phyloP scores from a whole-genome alignment of 768 basidiomycete genomes.

The Podaxis mareebaensis region DNA sequence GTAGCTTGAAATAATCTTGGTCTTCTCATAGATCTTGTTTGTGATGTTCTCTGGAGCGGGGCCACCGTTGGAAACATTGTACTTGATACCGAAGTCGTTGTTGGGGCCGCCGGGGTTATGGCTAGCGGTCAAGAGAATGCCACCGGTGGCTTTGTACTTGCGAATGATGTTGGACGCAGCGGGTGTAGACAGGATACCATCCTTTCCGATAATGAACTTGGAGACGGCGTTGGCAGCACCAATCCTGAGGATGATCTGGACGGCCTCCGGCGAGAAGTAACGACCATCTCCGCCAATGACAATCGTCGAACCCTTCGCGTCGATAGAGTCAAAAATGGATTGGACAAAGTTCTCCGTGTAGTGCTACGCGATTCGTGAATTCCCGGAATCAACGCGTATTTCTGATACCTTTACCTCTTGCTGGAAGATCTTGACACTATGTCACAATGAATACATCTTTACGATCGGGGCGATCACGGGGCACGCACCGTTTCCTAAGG shows the following conservation, averaged over 20 bases:
- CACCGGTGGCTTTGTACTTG: constrained; percentile 94
- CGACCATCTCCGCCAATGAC: constrained; percentile 98
- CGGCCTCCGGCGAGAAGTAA: constrained; percentile 81
- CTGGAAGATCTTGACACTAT: constrained; percentile 97
- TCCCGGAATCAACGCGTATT: background rate
- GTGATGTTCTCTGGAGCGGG: constrained; percentile 97
- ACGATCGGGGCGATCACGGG: constrained; percentile 10
- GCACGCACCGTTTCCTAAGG: constrained; percentile 83
- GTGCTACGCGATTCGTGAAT: constrained; percentile 50
- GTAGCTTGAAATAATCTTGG: constrained; percentile 84
- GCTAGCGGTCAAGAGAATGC: constrained; percentile 94
- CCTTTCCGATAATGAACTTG: constrained; percentile 90
- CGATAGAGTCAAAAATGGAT: constrained; percentile 89
- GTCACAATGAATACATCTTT: constrained; percentile 24
- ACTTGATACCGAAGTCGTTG: constrained; percentile 99
- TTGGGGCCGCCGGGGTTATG: constrained; percentile 99
- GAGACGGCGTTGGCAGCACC: constrained; percentile 91
- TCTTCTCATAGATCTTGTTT: constrained; percentile 91
- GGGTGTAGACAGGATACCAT: constrained; percentile 93
- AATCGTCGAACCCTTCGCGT: constrained; percentile 75
- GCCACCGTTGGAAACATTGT: constrained; percentile 96
- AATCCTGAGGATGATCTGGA: constrained; percentile 92
- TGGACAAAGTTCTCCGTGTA: constrained; percentile 99
- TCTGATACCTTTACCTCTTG: constrained; percentile 65
- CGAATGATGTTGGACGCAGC: constrained; percentile 96